A percentile compares a stretch with the other conserved stretches of the same genome.
phyloP scores from a whole-genome alignment of 2,329 filamentous ascomycete species.

The Chalara sp. region DNA sequence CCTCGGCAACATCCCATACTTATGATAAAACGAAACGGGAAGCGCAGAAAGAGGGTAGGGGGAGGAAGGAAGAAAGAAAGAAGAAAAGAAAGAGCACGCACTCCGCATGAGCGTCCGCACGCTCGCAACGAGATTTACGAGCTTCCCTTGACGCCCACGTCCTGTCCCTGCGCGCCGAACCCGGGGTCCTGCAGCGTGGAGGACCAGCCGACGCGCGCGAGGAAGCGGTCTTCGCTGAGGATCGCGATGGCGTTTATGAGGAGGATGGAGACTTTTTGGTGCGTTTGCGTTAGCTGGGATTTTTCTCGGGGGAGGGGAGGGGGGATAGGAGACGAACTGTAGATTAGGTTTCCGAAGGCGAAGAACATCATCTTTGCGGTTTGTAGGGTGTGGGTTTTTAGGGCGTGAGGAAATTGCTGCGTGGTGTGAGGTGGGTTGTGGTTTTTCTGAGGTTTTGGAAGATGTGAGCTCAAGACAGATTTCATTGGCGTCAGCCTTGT shows the following conservation, averaged over 20 bases:
- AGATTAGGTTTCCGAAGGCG: constrained; percentile 63
- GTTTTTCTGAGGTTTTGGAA: background rate
- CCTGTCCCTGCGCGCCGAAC: constrained; percentile 61
- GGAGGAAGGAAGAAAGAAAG: background rate
- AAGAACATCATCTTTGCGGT: constrained; percentile 60
- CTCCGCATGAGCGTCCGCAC: constrained; percentile 90
- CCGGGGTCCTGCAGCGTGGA: constrained; percentile 54
- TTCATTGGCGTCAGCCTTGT: background rate
- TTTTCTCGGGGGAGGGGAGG: background rate
- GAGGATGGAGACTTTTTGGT: constrained; percentile 62
- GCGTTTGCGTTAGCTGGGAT: background rate
- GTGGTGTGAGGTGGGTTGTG: constrained; percentile 1
- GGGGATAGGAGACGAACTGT: constrained; percentile 41
- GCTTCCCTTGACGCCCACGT: constrained; percentile 76
- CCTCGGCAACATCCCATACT: background rate
- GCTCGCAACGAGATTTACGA: constrained; percentile 84
- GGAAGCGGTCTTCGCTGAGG: constrained; percentile 90
- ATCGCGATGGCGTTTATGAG: constrained; percentile 91
- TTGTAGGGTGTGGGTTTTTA: background rate
- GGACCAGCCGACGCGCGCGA: constrained; percentile 80
- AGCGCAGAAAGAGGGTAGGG: no score
- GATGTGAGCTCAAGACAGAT: background rate
- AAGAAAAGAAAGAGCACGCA: constrained; percentile 39
- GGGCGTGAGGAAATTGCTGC: background rate
- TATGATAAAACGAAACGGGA: no score